Evolutionary conservation across 1,284 basidiomycete genomes (phyloP).

Genomic region (Bothia castanella): DNA sequence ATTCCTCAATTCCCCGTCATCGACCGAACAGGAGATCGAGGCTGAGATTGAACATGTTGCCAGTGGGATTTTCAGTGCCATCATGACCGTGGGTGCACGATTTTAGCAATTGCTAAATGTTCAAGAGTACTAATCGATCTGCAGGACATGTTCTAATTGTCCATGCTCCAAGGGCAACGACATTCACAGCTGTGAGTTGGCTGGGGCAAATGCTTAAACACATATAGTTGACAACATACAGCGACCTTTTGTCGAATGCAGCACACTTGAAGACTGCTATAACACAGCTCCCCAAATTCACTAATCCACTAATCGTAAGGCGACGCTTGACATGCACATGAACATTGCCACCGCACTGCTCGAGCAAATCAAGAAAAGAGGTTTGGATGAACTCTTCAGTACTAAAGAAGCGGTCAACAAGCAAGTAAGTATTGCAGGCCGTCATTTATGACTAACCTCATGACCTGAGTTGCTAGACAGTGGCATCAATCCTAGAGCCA

Average conservation of each 20-base stretch:
- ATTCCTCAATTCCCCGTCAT: slow-evolving; percentile 89
- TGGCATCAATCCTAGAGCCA: slow-evolving; percentile 78
- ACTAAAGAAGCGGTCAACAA: slow-evolving; percentile 88
- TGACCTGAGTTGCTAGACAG: slow-evolving; percentile 47
- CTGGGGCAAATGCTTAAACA: background rate
- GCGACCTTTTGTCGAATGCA: slow-evolving; percentile 93
- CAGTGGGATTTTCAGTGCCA: slow-evolving; percentile 85
- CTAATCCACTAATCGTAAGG: slow-evolving; percentile 92
- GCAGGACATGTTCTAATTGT: slow-evolving; percentile 92
- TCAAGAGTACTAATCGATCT: background rate
- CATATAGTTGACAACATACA: slow-evolving; percentile 13
- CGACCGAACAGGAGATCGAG: slow-evolving; percentile 89
- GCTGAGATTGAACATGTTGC: slow-evolving; percentile 92
- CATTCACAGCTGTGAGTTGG: slow-evolving; percentile 81
- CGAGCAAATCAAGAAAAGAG: slow-evolving; percentile 94
- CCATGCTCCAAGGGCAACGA: slow-evolving; percentile 90
- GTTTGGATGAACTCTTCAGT: slow-evolving; percentile 95
- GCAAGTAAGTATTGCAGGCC: slow-evolving; percentile 47
- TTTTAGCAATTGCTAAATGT: background rate
- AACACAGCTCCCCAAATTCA: slow-evolving; percentile 96
- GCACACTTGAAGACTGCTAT: slow-evolving; percentile 96
- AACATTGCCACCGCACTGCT: slow-evolving; percentile 96
- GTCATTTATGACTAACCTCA: slow-evolving; percentile 7
- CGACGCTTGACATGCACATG: slow-evolving; percentile 97
- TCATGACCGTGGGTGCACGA: slow-evolving; percentile 83